Conservation (phyloP, 768 basidiomycete genomes). For the Serendipita sp. region DNA sequence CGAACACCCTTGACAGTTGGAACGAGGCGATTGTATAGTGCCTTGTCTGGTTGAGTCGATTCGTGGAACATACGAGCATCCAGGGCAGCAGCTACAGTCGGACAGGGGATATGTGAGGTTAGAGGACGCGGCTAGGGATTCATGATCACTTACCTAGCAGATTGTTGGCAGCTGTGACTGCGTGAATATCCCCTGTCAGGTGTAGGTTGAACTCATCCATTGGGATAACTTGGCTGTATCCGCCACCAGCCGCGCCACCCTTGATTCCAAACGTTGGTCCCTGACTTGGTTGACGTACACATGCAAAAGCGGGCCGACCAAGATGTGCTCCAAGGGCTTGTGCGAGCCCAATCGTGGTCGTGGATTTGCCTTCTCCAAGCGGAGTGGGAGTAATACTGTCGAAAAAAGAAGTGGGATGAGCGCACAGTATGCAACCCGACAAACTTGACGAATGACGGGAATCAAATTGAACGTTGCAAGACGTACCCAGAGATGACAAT, state of each 20-base stretch:
- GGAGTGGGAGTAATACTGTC: constrained; percentile 88
- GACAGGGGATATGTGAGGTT: not conserved
- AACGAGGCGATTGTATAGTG: constrained; percentile 79
- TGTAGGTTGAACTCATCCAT: constrained; percentile 99
- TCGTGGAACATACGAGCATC: constrained; percentile 98
- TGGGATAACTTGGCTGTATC: constrained; percentile 96
- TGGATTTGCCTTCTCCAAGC: constrained; percentile 95
- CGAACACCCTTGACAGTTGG: constrained; percentile 88
- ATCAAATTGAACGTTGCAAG: not conserved
- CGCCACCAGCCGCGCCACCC: constrained; percentile 94
- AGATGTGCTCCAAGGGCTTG: constrained; percentile 94
- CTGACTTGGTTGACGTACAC: constrained; percentile 95
- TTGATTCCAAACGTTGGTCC: constrained; percentile 99
- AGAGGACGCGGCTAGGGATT: not conserved
- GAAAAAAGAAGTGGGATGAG: not conserved
- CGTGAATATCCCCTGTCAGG: constrained; percentile 93
- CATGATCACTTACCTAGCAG: constrained; percentile 45
- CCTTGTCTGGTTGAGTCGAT: constrained; percentile 89
- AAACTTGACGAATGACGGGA: no score
- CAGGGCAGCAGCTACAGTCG: constrained; percentile 64
- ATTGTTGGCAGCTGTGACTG: constrained; percentile 95
- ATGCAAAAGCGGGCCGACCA: constrained; percentile 83
- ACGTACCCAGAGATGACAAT: constrained; percentile 82
- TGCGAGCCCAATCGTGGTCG: constrained; percentile 90
- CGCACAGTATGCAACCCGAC: not conserved